Evolutionary conservation across 176 grass and related monocot genomes (phyloP), one percentile per base, ranked within the genome.

Genomic region (Poa pratensis): DNA sequence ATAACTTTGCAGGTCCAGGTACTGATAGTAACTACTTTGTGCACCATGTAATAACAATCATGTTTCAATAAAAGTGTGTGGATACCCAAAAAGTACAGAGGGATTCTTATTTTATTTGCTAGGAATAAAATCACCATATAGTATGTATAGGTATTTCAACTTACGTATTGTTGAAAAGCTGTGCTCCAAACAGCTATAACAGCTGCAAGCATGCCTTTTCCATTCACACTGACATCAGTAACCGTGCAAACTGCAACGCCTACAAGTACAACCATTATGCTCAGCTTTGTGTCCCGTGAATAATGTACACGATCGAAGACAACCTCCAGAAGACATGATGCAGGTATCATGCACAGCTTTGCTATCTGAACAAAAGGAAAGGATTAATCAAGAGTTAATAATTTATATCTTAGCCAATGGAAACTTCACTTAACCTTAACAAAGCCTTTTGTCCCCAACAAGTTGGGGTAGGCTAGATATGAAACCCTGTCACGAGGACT

Each of bases 341-440:
- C 96, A 37, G 96, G 96, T 88, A 98, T 98, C 93, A 95, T 98
- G 79, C 93, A 94, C 35, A 98, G 75, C 80, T 98, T 98, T 58
- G 96, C 91, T 81, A 98, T 95, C 96, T 98, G 89, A 62, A 76
- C 69, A 80, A 59, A 61, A 30, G 0, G 79, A 69, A 74, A 18
- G 2, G 69, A 79, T 82, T 46, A 69, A 22, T 86, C 15, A 85
- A 60, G 70, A 77, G 6, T 10, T 24, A 37, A 77, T 7, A 1
- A 43, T 42, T 85, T 63, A 34, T 37, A 81, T 28, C 69, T 76
- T 61, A 77, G 27, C 30, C 46, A 35, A 28, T 37, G 1, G 6
- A 90, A 84, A 32, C 17, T 22, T 77, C 11, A 77, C 76, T n/a
- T 83, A 49, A 97, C 95, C 95, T 97, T n/a, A n/a, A n/a, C n/a